Conservation (phyloP, 305 asterid species). For the Coffea humblotiana region DNA sequence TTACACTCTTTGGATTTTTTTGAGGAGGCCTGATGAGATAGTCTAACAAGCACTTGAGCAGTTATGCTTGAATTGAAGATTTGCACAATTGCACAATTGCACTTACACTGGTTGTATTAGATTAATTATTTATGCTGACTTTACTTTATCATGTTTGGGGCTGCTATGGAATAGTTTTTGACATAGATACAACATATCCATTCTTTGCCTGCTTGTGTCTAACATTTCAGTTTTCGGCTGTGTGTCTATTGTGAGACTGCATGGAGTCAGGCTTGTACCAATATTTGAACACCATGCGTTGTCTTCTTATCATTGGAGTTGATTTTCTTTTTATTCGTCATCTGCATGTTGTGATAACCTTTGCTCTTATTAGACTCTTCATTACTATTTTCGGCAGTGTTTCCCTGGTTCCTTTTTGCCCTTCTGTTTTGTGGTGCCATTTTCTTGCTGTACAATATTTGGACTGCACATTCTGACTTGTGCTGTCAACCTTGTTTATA, state of each 20-base stretch:
- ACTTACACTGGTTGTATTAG: not conserved
- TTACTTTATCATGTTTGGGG: not conserved
- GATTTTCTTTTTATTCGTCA: not conserved
- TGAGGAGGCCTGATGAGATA: not conserved
- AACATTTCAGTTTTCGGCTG: no score
- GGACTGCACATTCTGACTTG: not conserved
- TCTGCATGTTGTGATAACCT: not conserved
- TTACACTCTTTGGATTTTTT: no score
- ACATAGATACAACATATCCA: not conserved
- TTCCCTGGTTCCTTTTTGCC: not conserved
- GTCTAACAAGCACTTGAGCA: not conserved
- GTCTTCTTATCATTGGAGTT: not conserved
- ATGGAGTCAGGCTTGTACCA: no score
- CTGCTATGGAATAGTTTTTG: not conserved
- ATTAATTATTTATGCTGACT: not conserved
- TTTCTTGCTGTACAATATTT: not conserved
- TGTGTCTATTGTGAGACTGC: no score
- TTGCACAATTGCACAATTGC: not conserved
- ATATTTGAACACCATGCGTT: no score
- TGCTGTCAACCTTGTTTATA: not conserved
- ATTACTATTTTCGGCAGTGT: not conserved
- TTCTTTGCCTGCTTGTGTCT: no score
- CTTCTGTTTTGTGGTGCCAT: not conserved
- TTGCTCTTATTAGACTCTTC: not conserved
- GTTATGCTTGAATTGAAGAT: not conserved